Conservation (phyloP, 306 rosid species). For the Cucurbita pepo region DNA sequence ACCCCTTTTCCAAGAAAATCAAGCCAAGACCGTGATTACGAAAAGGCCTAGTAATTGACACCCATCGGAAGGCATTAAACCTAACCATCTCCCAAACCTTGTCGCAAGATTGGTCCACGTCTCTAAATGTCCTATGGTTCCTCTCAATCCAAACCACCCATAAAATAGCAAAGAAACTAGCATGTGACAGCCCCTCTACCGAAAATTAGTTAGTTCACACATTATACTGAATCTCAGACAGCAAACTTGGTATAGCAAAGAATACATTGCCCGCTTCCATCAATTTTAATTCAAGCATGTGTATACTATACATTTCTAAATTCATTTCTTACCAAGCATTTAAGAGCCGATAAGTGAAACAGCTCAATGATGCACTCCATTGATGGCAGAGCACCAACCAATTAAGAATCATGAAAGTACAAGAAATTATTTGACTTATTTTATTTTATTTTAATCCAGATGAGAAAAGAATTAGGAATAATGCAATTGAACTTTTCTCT, state of each 20-base stretch:
- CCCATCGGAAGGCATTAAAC: background rate
- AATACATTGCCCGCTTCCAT: background rate
- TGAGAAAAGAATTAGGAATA: background rate
- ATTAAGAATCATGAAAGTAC: background rate
- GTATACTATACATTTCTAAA: background rate
- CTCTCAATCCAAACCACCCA: background rate
- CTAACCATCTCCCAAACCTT: background rate
- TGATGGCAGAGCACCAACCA: background rate
- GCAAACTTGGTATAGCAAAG: background rate
- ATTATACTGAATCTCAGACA: background rate
- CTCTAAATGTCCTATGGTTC: background rate
- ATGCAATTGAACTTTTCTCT: background rate
- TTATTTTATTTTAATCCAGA: background rate
- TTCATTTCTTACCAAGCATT: background rate
- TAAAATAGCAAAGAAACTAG: background rate
- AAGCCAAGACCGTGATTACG: background rate
- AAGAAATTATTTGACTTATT: background rate
- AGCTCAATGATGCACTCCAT: background rate
- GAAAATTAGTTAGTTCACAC: background rate
- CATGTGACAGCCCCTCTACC: background rate
- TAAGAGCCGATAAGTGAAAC: background rate
- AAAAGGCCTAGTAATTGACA: background rate
- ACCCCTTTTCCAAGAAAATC: background rate
- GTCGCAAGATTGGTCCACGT: background rate
- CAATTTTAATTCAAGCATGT: background rate